phyloP scores from a whole-genome alignment of 208 protist genomes.

The Leptomonas seymouri region DNA sequence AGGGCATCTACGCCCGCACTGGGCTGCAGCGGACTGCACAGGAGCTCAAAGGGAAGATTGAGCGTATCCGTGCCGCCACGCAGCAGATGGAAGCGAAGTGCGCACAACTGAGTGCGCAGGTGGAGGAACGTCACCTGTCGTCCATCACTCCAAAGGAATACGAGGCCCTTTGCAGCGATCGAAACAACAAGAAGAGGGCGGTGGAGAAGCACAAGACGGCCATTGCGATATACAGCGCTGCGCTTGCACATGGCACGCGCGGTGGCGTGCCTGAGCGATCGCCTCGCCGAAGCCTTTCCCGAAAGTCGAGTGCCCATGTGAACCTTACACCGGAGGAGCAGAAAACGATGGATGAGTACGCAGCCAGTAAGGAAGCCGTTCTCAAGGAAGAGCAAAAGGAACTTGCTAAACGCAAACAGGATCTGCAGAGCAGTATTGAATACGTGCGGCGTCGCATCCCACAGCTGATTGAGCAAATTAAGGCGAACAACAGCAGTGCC shows the following conservation, averaged over 20 bases:
- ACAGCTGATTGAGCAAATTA: slow-evolving; percentile 32
- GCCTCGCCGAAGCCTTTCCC: slow-evolving; percentile 17
- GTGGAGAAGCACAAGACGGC: slow-evolving; percentile 34
- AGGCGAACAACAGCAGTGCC: slow-evolving; percentile 14
- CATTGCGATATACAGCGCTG: slow-evolving; percentile 58
- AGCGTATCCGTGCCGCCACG: slow-evolving; percentile 28
- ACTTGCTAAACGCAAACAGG: slow-evolving; percentile 14
- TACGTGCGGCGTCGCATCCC: slow-evolving; percentile 19
- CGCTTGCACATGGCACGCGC: slow-evolving; percentile 20
- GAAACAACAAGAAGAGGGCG: slow-evolving; percentile 34
- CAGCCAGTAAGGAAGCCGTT: slow-evolving; percentile 7
- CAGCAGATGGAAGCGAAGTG: slow-evolving; percentile 42
- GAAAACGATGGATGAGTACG: slow-evolving; percentile 12
- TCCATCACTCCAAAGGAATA: slow-evolving; percentile 63
- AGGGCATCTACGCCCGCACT: slow-evolving; percentile 69
- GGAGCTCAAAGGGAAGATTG: slow-evolving; percentile 41
- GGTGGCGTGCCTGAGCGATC: background rate
- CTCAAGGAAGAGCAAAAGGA: slow-evolving; percentile 18
- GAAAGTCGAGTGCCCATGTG: background rate
- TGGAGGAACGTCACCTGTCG: slow-evolving; percentile 27
- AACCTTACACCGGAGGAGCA: background rate
- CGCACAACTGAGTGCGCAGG: slow-evolving; percentile 45
- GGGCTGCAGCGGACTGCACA: slow-evolving; percentile 45
- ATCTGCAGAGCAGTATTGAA: slow-evolving; percentile 26
- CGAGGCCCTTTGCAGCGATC: slow-evolving; percentile 33